Conservation (phyloP, 768 basidiomycete species). For the Macrocybe gigantea region DNA sequence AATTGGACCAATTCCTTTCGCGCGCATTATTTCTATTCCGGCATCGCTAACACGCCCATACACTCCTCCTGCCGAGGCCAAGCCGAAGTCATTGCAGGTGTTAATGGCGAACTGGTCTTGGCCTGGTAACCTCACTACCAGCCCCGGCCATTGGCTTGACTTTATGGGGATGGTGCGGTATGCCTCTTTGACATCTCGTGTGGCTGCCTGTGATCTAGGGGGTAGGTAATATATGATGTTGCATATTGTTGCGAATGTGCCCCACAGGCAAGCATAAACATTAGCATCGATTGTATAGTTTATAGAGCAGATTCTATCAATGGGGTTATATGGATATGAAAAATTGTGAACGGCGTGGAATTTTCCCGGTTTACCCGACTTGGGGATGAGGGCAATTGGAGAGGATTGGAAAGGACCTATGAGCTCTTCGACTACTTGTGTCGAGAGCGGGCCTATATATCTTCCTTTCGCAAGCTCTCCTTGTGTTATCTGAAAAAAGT, state of each 20-base stretch:
- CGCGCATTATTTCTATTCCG: slow-evolving; percentile 7
- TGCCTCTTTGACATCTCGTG: slow-evolving; percentile 29
- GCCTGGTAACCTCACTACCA: slow-evolving; percentile 15
- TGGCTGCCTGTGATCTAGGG: slow-evolving; percentile 21
- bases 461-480: slow-evolving; percentile 8
- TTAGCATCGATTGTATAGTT: slow-evolving; percentile 16
- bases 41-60: slow-evolving; percentile 14
- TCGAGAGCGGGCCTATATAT: slow-evolving; percentile 14
- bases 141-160: slow-evolving; percentile 28
- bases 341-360: slow-evolving; percentile 21
- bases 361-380: slow-evolving; percentile 13
- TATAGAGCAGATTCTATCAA: slow-evolving; percentile 12
- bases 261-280: slow-evolving; percentile 22
- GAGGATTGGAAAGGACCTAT: slow-evolving; percentile 23
- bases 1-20: slow-evolving; percentile 10
- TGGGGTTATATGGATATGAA: slow-evolving; percentile 11
- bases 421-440: slow-evolving; percentile 7
- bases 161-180: slow-evolving; percentile 27
- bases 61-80: slow-evolving; percentile 7
- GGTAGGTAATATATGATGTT: slow-evolving; percentile 18
- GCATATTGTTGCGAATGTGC: slow-evolving; percentile 18
- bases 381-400: slow-evolving; percentile 19
- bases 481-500: slow-evolving; percentile 4
- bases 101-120: slow-evolving; percentile 18
- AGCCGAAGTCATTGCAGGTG: slow-evolving; percentile 18